A percentile compares a stretch with the other conserved stretches of the same genome.
These are phyloP conservation scores for Puccinia polysora DNA, from an alignment of 1,284 basidiomycete genomes.

Conservation along the genomic window DNA sequence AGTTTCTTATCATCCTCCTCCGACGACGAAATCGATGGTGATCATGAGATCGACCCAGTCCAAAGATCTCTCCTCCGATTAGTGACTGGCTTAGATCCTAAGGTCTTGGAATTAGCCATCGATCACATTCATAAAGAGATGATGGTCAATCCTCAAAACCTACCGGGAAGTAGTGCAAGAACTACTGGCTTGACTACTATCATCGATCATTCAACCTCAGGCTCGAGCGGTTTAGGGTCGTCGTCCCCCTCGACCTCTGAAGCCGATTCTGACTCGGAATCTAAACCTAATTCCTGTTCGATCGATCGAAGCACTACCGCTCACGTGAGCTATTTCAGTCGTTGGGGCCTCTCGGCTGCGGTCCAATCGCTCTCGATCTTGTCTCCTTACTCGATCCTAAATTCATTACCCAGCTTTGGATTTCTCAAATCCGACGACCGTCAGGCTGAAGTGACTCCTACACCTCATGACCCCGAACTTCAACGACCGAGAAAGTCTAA, in stretches of 20 bases:
- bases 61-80: background rate
- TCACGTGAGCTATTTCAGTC: background rate
- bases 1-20: background rate
- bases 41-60: background rate
- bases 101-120: slow-evolving; percentile 8
- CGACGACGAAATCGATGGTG: background rate
- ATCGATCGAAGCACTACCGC: too few relatives aligned
- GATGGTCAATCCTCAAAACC: background rate
- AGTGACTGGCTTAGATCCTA: background rate
- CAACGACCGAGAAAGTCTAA: background rate
- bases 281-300: background rate
- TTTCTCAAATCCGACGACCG: background rate
- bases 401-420: background rate
- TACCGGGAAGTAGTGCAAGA: background rate
- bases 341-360: background rate
- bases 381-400: background rate
- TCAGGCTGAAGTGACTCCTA: background rate
- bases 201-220: too few relatives aligned
- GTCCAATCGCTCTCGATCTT: background rate
- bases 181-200: background rate
- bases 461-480: background rate
- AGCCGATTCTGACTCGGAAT: background rate
- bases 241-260: background rate
- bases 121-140: slow-evolving; percentile 3
- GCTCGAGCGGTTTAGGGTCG: too few relatives aligned